Evolutionary conservation across 2,329 filamentous ascomycete species (phyloP).

Genomic region (Alternaria consortialis): DNA sequence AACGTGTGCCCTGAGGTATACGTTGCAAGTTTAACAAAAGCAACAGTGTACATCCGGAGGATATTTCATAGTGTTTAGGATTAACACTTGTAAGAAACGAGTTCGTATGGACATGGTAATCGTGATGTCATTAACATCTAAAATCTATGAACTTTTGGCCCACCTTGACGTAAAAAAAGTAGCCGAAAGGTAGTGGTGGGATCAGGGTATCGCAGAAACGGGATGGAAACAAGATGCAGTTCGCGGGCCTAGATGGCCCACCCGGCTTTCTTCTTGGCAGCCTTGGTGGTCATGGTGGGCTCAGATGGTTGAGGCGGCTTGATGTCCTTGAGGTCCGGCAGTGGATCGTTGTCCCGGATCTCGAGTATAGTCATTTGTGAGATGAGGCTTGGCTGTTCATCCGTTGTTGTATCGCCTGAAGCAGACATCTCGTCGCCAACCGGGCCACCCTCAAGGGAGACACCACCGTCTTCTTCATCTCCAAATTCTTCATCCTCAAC

Average conservation of each 20-base stretch:
- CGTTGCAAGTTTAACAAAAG: too few species aligned
- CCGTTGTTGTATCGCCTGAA: conserved; percentile 1
- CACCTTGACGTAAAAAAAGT: background rate
- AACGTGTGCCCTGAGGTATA: too few species aligned
- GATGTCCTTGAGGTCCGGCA: conserved; percentile 44
- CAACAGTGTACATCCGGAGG: too few species aligned
- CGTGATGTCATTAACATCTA: background rate
- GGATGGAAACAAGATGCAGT: background rate
- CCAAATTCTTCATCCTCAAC: conserved; percentile 9
- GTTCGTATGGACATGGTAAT: background rate
- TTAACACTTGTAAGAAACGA: background rate
- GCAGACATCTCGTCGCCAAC: conserved; percentile 5
- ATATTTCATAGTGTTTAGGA: too few species aligned
- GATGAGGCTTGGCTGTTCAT: conserved; percentile 25
- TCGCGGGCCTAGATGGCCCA: conserved; percentile 38
- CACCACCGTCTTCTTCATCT: conserved; percentile 11
- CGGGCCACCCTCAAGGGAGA: conserved; percentile 11
- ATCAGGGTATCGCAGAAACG: conserved; percentile 14
- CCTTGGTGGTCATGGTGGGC: conserved; percentile 44
- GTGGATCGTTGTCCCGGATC: conserved; percentile 46
- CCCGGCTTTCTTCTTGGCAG: conserved; percentile 49
- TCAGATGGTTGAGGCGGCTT: conserved; percentile 31
- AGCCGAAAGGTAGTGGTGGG: background rate
- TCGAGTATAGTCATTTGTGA: conserved; percentile 50
- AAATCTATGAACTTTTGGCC: background rate